Percentiles rank a stretch among this genome's conserved stretches.
Evolutionary conservation across 2,329 filamentous ascomycete species (phyloP).

Genomic region (Bretziella fagacearum): DNA sequence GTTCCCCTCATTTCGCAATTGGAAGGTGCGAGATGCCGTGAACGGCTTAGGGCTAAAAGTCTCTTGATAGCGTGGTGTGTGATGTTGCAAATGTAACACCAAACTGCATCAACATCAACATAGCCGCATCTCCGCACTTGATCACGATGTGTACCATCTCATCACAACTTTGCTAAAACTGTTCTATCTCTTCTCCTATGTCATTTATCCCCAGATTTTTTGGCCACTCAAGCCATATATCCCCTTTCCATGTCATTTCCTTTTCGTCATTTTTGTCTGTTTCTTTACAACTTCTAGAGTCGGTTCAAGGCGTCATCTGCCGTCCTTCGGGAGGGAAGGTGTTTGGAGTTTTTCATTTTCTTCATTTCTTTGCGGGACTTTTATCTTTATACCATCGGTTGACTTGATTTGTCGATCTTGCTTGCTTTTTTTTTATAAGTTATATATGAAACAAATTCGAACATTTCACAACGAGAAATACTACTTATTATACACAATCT

Average conservation of each 20-base stretch:
- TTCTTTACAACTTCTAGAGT: constrained; percentile 1
- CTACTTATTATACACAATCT: not conserved
- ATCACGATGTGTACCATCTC: too few species aligned
- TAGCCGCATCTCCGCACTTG: not conserved
- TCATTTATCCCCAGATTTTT: not conserved
- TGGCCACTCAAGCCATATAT: not conserved
- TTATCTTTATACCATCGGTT: constrained; percentile 6
- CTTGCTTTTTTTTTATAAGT: not conserved
- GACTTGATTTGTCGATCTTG: not conserved
- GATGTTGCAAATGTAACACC: not conserved
- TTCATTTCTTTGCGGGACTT: constrained; percentile 8
- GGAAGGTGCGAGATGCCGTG: not conserved
- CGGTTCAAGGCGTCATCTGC: not conserved
- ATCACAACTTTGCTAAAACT: too few species aligned
- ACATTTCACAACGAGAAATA: not conserved
- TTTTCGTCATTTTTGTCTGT: not conserved
- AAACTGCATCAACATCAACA: not conserved
- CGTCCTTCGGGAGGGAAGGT: constrained; percentile 3
- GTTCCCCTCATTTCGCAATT: not conserved
- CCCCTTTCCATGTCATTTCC: not conserved
- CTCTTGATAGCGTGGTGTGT: not conserved
- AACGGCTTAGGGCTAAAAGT: not conserved
- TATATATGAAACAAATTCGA: not conserved
- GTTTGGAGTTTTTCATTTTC: constrained; percentile 4
- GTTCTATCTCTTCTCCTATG: not conserved